phyloP scores from a whole-genome alignment of 2,329 filamentous ascomycete genomes.

The Penicillium rolfsii region DNA sequence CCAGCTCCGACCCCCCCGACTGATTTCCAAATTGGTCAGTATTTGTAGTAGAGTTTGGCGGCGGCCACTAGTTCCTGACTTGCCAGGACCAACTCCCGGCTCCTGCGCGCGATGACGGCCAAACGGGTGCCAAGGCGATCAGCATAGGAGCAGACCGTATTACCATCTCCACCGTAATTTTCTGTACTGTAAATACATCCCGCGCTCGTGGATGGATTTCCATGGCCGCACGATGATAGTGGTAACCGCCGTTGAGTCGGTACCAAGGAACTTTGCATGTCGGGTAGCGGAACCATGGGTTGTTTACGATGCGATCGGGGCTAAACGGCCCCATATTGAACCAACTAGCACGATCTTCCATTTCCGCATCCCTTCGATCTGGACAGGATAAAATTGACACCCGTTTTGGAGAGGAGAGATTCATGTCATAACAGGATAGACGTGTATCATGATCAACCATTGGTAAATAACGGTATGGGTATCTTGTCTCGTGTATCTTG shows the following conservation, averaged over 20 bases:
- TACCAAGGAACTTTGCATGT: not conserved
- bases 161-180: not conserved
- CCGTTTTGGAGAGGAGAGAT: not conserved
- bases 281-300: not conserved
- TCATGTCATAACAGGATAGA: no score
- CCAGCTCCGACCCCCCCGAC: not conserved
- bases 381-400: not conserved
- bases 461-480: not conserved
- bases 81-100: conserved; percentile 22
- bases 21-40: not conserved
- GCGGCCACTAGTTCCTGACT: conserved; percentile 18
- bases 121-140: conserved; percentile 20
- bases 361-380: not conserved
- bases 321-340: not conserved
- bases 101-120: conserved; percentile 17
- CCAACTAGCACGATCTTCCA: no score
- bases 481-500: no score
- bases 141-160: not conserved
- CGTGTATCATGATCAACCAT: no score
- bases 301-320: not conserved
- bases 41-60: conserved; percentile 13
- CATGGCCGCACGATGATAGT: not conserved
- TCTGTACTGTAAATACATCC: no score
- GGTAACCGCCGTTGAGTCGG: not conserved
- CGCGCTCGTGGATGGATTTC: not conserved